Evolutionary conservation across 108 stramenopile genomes (phyloP).

Genomic region (Skeletonema costatum): DNA sequence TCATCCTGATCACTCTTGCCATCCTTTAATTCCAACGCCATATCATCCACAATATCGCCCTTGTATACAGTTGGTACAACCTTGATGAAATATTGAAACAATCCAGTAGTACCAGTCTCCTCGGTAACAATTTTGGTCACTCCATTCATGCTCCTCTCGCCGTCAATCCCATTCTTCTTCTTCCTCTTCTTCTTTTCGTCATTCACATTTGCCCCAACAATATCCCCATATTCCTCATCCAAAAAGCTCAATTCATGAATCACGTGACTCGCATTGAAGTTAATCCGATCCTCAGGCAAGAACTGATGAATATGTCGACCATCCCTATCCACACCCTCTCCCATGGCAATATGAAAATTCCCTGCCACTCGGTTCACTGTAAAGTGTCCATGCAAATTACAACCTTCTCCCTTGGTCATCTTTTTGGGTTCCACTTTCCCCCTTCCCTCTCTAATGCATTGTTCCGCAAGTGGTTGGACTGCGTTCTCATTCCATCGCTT

Average conservation of each 20-base stretch:
- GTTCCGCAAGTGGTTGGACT: conserved; percentile 78
- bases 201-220: conserved; percentile 3
- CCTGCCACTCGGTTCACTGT: conserved; percentile 94
- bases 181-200: conserved; percentile 4
- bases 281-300: conserved; percentile 83
- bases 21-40: not conserved
- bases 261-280: conserved; percentile 94
- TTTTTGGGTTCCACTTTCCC: conserved; percentile 55
- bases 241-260: conserved; percentile 90
- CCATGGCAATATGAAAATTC: conserved; percentile 98
- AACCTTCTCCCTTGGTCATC: conserved; percentile 89
- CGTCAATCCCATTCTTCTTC: conserved; percentile 12
- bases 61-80: conserved; percentile 90
- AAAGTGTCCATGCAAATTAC: conserved; percentile 91
- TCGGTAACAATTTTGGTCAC: conserved; percentile 72
- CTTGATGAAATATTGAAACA: conserved; percentile 97
- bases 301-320: conserved; percentile 92
- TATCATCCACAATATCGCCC: conserved; percentile 38
- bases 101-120: conserved; percentile 80
- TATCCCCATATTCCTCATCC: conserved; percentile 66
- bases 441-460: conserved; percentile 93
- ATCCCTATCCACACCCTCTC: conserved; percentile 93
- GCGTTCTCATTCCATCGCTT: conserved; percentile 82
- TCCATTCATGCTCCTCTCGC: conserved; percentile 67
- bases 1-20: conserved; percentile 5